Evolutionary conservation across 78 protist genomes (phyloP), one percentile per base, ranked within the genome.

Genomic region (Carpediemonas membranifera): DNA sequence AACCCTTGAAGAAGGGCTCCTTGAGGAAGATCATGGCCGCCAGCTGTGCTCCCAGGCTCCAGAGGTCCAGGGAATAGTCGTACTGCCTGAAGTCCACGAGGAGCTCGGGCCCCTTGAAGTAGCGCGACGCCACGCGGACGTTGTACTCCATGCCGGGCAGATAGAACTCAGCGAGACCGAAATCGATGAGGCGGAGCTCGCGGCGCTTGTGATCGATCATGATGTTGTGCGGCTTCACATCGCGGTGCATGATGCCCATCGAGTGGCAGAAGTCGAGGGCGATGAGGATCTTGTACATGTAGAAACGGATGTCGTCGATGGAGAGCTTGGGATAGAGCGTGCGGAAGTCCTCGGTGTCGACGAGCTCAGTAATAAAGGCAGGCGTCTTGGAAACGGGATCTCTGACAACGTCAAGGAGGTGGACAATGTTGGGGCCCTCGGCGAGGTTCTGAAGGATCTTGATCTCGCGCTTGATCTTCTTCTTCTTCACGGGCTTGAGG

Each of bases 111-210:
- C 92, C 89, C 71, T 96, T 96, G 80, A 84, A 96, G 83, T 88
- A 94, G 7, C 99, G 71, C 3, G 96, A 89, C n/a, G 99, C 99
- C 34, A 96, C 99, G 31, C 99, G 85, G n/a, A 96, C 98, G 75
- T 96, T 96, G 83, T 92, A 96, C 56, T 86, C 94, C 21, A 53
- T 65, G 44, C 79, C 86, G 3, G 89, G 96, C 63, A 87, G 96
- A 75, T 94, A 96, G 77, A 90, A 96, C 68, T 96, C 99, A 9
- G 98, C 99, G 34, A 96, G 75, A 7, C 99, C 99, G 96, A 98
- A 96, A 68, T 96, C 99, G 9, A 78, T 68, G 11, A 65, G 44
- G 13, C 64, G 24, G 13, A 65, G 64, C 68, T 74, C 7, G 39
- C 5, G 3, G 44, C 34, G 5, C 44, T 27, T 7, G 70, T 89